These are phyloP conservation scores for Phialophora verrucosa DNA, from an alignment of 2,329 filamentous ascomycete genomes.

Conservation along the genomic window DNA sequence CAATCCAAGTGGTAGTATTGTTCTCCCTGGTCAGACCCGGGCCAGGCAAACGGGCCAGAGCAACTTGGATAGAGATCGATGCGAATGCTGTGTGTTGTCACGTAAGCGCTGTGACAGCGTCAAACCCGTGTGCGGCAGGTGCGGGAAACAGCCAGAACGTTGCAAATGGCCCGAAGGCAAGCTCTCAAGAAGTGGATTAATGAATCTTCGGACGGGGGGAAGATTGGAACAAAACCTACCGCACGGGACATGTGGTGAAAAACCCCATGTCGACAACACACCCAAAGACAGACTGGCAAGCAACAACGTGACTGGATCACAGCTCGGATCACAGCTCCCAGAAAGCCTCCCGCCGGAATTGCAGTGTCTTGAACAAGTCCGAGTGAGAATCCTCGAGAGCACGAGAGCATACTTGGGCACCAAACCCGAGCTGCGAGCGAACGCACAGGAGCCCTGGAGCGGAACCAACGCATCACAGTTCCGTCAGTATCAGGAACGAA, in stretches of 20 bases:
- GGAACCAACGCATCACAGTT: background rate
- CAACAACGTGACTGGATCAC: background rate
- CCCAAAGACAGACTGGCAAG: background rate
- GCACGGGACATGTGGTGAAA: background rate
- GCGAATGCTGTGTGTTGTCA: background rate
- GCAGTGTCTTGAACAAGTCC: conserved; percentile 6
- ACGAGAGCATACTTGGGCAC: conserved; percentile 4
- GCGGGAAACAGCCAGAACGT: background rate
- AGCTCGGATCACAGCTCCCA: background rate
- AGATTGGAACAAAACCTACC: no score
- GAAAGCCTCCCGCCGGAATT: background rate
- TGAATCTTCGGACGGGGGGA: background rate
- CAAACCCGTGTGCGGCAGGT: conserved; percentile 12
- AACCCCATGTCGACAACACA: background rate
- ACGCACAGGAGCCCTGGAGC: background rate
- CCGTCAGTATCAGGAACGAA: background rate
- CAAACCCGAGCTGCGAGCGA: background rate
- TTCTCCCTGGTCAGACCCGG: no score
- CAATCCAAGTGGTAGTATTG: no score
- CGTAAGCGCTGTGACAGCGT: conserved; percentile 5
- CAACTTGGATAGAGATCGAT: background rate
- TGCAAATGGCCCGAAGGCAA: background rate
- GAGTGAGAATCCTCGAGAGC: conserved; percentile 6
- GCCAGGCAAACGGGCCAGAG: background rate
- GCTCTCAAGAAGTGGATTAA: conserved; percentile 1